Evolutionary conservation across 2,329 filamentous ascomycete species (phyloP), one percentile per base, ranked within the genome.

Genomic region (Ophiostoma ulmi): DNA sequence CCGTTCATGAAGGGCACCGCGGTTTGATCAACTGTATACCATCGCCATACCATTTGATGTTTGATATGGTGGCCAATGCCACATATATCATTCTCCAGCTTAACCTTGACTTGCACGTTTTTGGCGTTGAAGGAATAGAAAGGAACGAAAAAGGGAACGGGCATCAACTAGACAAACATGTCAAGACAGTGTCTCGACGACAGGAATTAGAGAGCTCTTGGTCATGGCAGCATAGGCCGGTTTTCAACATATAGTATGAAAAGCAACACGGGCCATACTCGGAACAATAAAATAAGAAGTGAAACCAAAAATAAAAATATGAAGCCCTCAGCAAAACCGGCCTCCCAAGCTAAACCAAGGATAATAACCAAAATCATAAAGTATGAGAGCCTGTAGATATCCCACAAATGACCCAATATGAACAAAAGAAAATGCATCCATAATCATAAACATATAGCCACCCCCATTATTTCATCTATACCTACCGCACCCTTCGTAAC

Each of bases 1-100:
- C 74, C 77, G 5, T 78, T 79, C 38, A 63, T 85, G 83, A 77
- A 79, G 73, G 79, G 80, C 70, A 75, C 69, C 2, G 78, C n/a
- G 0, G 72, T 65, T n/a, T 35, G 58, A 20, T 36, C 2, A 31
- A 14, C 31, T 5, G 8, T 13, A n/a, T 5, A 10, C 38, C 1
- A 13, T 1, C 38, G 8, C 38, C 38, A 39, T 39, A 39, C 38
- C 41, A 44, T 17, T 44, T 17, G 41, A 14, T 5, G 41, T 44
- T 44, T 14, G 38, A 39, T 44, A 44, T 44, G 13, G 17, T 44
- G 41, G 41, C 14, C 41, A 5, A 20, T 44, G n/a, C 7, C 20
- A 7, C 48, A 22, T 5, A 55, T 22, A 26, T 8, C 0, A 6
- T 48, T 48, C 22, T 14, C 20, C n/a, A 39, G 38, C 38, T 39